Evolutionary conservation across 768 basidiomycete species (phyloP).

Genomic region (Tylopilus subfusipes): DNA sequence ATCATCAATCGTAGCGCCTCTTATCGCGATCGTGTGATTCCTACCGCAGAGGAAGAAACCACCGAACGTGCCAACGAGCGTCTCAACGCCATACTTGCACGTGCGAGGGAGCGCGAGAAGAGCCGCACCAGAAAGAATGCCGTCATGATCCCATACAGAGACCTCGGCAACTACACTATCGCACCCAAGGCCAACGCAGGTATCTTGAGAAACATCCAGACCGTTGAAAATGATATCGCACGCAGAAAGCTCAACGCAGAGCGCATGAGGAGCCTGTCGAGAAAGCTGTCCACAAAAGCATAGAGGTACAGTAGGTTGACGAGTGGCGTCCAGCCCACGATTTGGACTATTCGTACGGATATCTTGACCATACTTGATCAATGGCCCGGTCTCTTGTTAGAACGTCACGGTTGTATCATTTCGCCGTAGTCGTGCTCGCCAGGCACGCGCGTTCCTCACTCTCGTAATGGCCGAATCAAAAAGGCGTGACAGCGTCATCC

Average conservation of each 20-base stretch:
- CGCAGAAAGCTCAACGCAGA: constrained; percentile 73
- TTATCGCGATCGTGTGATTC: constrained; percentile 71
- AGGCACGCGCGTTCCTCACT: no score
- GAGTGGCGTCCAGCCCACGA: neutral
- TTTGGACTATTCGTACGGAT: constrained; percentile 4
- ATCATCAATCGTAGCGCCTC: constrained; percentile 88
- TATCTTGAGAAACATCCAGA: constrained; percentile 45
- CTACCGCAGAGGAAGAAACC: constrained; percentile 45
- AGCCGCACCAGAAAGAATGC: constrained; percentile 71
- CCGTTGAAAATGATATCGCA: constrained; percentile 72
- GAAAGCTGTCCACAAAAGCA: constrained; percentile 38
- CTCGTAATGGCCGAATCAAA: no score
- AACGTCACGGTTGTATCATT: no score
- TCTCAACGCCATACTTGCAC: constrained; percentile 65
- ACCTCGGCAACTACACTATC: constrained; percentile 74
- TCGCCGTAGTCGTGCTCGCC: no score
- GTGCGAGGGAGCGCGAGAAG: constrained; percentile 66
- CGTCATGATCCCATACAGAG: constrained; percentile 76
- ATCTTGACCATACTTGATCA: neutral
- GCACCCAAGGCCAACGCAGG: constrained; percentile 65
- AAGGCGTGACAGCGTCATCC: no score
- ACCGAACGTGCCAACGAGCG: constrained; percentile 45
- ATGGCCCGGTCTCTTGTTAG: no score
- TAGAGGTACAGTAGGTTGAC: constrained; percentile 5
- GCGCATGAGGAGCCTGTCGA: constrained; percentile 61